These are phyloP conservation scores for Colletotrichum tofieldiae DNA, from an alignment of 2,329 filamentous ascomycete species.

Conservation along the genomic window DNA sequence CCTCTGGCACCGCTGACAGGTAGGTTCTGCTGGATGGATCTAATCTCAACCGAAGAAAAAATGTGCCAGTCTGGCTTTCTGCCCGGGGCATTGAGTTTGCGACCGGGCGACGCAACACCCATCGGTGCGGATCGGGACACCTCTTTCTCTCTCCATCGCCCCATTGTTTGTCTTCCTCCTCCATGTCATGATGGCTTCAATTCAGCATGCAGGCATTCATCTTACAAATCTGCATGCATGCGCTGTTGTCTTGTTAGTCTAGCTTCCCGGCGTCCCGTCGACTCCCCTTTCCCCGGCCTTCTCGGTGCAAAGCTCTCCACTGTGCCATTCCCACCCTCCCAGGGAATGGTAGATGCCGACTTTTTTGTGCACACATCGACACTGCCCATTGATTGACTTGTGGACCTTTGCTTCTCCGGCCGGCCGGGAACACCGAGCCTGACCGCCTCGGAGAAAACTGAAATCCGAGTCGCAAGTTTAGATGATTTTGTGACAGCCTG, in stretches of 20 bases:
- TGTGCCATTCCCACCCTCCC: constrained; percentile 20
- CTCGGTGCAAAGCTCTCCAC: constrained; percentile 34
- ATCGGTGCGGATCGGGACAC: constrained; percentile 8
- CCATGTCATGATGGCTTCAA: constrained; percentile 23
- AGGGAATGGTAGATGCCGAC: neutral
- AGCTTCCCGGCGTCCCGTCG: constrained; percentile 27
- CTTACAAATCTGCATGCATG: constrained; percentile 32
- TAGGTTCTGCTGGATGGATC: constrained; percentile 24
- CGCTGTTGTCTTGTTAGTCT: constrained; percentile 10
- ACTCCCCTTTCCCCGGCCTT: constrained; percentile 33
- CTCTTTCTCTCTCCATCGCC: constrained; percentile 5
- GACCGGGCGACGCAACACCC: neutral
- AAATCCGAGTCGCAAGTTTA: constrained; percentile 25
- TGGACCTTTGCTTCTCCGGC: constrained; percentile 26
- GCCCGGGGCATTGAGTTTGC: constrained; percentile 30
- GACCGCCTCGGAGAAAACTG: constrained; percentile 34
- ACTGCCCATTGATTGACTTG: constrained; percentile 5
- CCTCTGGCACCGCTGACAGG: neutral
- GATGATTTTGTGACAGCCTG: neutral
- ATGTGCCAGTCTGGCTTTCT: constrained; percentile 35
- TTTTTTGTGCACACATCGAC: constrained; percentile 7
- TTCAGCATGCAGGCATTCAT: neutral
- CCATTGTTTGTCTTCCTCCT: neutral
- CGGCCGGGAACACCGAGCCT: constrained; percentile 35
- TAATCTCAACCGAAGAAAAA: constrained; percentile 32